These are phyloP conservation scores for Trypanosoma rangeli DNA, from an alignment of 208 protist species.

Conservation along the genomic window DNA sequence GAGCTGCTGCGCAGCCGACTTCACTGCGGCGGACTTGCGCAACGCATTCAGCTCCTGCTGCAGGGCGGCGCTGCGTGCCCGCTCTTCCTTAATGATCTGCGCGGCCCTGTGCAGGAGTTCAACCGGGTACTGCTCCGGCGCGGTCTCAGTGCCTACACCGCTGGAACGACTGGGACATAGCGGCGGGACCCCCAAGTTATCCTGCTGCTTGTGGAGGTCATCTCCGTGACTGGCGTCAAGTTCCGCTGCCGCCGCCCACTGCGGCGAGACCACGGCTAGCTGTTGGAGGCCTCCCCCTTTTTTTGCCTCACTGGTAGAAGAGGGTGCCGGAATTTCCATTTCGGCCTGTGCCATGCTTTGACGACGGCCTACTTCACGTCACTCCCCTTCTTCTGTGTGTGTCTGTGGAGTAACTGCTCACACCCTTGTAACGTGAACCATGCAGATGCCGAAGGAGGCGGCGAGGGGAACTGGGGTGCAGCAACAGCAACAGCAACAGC, in stretches of 20 bases:
- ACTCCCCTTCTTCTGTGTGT: neutral
- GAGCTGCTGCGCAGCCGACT: neutral
- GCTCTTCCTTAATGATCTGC: conserved; percentile 37
- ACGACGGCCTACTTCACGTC: neutral
- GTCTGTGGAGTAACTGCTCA: neutral
- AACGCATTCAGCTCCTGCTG: conserved; percentile 18
- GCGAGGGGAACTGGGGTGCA: neutral
- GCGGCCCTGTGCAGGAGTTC: conserved; percentile 39
- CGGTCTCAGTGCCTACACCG: neutral
- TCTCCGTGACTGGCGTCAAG: neutral
- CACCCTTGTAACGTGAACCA: neutral
- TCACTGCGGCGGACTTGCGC: neutral
- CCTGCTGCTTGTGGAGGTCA: neutral
- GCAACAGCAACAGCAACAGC: neutral
- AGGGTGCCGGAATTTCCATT: neutral
- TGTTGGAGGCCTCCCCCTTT: neutral
- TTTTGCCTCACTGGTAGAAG: neutral
- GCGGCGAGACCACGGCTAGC: neutral
- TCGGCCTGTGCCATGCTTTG: neutral
- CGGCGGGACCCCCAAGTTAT: conserved; percentile 4
- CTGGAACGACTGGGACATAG: neutral
- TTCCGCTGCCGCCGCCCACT: neutral
- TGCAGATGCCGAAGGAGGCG: neutral
- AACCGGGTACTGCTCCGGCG: conserved; percentile 24
- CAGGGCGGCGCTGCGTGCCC: conserved; percentile 21